Evolutionary conservation across 2,329 filamentous ascomycete genomes (phyloP), one percentile per base, ranked within the genome.

Genomic region (Penicillium sp.): DNA sequence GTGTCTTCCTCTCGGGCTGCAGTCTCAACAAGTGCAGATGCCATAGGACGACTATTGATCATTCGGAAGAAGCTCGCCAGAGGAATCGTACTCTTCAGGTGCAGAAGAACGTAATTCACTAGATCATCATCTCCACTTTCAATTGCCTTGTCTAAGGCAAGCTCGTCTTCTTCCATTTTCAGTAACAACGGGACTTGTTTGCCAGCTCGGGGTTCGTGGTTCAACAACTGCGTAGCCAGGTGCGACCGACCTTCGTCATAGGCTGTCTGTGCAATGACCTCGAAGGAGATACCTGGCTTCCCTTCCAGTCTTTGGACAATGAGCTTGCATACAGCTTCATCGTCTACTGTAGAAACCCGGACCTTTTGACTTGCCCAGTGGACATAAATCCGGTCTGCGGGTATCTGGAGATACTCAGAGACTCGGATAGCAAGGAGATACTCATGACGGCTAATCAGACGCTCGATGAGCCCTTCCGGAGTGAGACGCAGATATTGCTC

Each of bases 311-410:
- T 90, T 63, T 91, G 87, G 9, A 97, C 92, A 14, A 99, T 90
- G 49, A 92, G 81, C 29, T 85, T 84, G 73, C 92, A 97, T 41
- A 96, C 90, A 1, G 86, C 85, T 44, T 96, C 92, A 68, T 97
- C 94, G 58, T 96, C 88, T 60, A 92, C 92, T 0, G 86, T 83
- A 0, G 92, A 92, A 2, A 89, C 79, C 25, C 92, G 89, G 4
- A 97, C 93, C 72, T 97, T 99, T 69, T 94, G 88, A 18, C 89
- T 93, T 1, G 94, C 94, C 94, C 94, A 99, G 70, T 97, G 92
- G 1, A 96, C 91, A 67, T 97, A 96, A 56, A 99, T 96, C 51
- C 87, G 85, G 71, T 95, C 92, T 0, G 92, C 89, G 0, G 93
- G 88, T 3, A 99, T 81, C 56, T 88, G 89, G 2, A 99, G 80